Percentiles rank a stretch among this genome's conserved stretches.
Conservation (phyloP, 1,284 basidiomycete genomes). For the Peniophora sp. region DNA sequence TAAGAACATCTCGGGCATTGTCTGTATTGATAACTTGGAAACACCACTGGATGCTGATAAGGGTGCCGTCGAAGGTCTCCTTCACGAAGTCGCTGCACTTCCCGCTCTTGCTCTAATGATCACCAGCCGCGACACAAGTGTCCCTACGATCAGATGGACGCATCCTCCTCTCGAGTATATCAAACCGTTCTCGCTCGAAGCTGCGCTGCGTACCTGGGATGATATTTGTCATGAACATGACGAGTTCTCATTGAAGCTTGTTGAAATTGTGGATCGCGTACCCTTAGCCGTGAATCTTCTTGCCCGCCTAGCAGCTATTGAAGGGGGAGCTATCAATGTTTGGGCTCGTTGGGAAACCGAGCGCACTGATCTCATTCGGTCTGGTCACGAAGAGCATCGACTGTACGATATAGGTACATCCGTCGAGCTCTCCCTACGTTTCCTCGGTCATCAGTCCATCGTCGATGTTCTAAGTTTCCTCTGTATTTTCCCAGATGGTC, state of each 20-base stretch:
- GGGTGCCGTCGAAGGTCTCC: background rate
- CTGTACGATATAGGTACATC: too few relatives aligned
- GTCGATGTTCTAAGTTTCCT: too few relatives aligned
- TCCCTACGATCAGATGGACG: background rate
- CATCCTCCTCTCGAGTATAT: background rate
- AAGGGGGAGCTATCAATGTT: too few relatives aligned
- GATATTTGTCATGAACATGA: background rate
- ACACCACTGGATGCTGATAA: constrained; percentile 19
- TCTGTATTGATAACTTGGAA: constrained; percentile 26
- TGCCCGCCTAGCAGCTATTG: too few relatives aligned
- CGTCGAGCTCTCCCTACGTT: too few relatives aligned
- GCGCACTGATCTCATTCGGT: too few relatives aligned
- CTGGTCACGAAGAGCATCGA: too few relatives aligned
- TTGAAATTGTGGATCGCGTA: background rate
- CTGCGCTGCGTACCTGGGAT: background rate
- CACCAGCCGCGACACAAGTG: background rate
- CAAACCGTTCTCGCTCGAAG: background rate
- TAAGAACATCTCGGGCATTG: constrained; percentile 10
- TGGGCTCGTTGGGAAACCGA: too few relatives aligned
- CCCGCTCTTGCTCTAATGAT: background rate
- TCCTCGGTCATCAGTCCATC: too few relatives aligned
- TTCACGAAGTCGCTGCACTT: background rate
- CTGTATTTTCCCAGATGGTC: too few relatives aligned
- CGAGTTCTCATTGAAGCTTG: too few relatives aligned
- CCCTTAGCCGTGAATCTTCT: constrained; percentile 1